A percentile compares a stretch with the other conserved stretches of the same genome.
Conservation (phyloP, 2,329 filamentous ascomycete genomes). For the Teratosphaeria destructans region DNA sequence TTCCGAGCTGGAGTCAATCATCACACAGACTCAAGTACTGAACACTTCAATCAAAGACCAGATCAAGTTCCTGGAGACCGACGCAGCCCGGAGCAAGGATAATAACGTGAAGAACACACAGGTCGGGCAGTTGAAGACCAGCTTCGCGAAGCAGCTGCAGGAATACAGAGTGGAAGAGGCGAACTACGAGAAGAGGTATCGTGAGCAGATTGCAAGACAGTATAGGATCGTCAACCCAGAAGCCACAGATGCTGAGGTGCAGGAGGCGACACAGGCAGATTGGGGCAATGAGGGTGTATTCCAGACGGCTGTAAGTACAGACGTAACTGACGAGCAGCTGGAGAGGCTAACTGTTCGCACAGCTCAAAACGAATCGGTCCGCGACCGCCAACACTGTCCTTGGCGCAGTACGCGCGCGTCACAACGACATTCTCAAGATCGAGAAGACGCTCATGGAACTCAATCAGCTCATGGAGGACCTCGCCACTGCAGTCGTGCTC, state of each 20-base stretch:
- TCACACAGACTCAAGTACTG: conserved; percentile 59
- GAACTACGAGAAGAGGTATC: conserved; percentile 59
- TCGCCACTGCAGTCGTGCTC: conserved; percentile 62
- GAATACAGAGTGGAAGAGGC: conserved; percentile 63
- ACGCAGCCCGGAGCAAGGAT: conserved; percentile 54
- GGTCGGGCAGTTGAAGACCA: conserved; percentile 57
- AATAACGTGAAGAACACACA: conserved; percentile 61
- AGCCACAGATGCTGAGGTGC: conserved; percentile 62
- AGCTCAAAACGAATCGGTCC: conserved; percentile 66
- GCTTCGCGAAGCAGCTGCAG: conserved; percentile 61
- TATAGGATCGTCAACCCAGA: conserved; percentile 63
- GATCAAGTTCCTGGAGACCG: conserved; percentile 64
- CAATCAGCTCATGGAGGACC: conserved; percentile 59
- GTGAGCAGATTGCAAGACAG: conserved; percentile 69
- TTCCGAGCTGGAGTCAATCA: conserved; percentile 53
- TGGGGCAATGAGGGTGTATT: conserved; percentile 74
- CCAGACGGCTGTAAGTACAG: conserved; percentile 60
- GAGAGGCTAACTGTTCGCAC: conserved; percentile 3
- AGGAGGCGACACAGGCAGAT: conserved; percentile 57
- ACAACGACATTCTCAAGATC: conserved; percentile 74
- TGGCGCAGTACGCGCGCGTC: conserved; percentile 68
- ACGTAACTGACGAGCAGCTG: not conserved
- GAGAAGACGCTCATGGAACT: conserved; percentile 65
- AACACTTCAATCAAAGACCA: conserved; percentile 70
- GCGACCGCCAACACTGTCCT: conserved; percentile 64